Conservation (phyloP, 805 yeast species). For the Komagataella ulmi region DNA sequence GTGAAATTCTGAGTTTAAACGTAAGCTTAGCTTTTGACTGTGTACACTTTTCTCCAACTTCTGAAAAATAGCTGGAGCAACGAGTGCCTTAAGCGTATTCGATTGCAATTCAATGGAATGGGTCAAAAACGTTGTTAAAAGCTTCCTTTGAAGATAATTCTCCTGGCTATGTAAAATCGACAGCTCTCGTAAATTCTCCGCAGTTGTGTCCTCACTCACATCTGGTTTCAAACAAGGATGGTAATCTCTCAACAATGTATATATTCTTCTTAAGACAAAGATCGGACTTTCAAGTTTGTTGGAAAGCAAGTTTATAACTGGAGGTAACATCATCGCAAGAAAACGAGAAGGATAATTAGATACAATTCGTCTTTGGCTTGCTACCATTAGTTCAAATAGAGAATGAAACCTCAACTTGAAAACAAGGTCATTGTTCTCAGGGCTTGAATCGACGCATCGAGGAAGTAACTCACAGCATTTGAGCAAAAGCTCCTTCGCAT, state of each 20-base stretch:
- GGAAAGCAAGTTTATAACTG: conserved; percentile 33
- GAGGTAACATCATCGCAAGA: conserved; percentile 50
- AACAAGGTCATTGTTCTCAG: conserved; percentile 11
- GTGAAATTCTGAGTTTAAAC: not conserved
- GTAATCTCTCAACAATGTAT: conserved; percentile 47
- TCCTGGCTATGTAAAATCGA: conserved; percentile 36
- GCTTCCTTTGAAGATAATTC: conserved; percentile 44
- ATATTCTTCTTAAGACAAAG: conserved; percentile 48
- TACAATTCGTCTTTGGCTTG: conserved; percentile 44
- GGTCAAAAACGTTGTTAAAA: conserved; percentile 51
- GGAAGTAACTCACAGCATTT: conserved; percentile 53
- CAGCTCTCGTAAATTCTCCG: conserved; percentile 25
- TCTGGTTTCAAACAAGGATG: conserved; percentile 29
- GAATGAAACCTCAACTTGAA: conserved; percentile 51
- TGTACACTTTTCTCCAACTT: conserved; percentile 10
- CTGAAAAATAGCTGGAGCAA: not conserved
- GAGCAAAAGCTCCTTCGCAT: conserved; percentile 69
- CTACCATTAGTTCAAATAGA: conserved; percentile 48
- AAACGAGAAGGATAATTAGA: conserved; percentile 74
- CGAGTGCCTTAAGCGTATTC: not conserved
- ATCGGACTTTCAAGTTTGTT: not conserved
- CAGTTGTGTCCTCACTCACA: conserved; percentile 9
- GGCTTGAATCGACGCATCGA: not conserved
- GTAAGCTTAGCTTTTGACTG: not conserved
- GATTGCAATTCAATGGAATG: conserved; percentile 24